A percentile compares a stretch with the other conserved stretches of the same genome.
Conservation (phyloP, 2,329 filamentous ascomycete genomes). For the Trichoderma breve region DNA sequence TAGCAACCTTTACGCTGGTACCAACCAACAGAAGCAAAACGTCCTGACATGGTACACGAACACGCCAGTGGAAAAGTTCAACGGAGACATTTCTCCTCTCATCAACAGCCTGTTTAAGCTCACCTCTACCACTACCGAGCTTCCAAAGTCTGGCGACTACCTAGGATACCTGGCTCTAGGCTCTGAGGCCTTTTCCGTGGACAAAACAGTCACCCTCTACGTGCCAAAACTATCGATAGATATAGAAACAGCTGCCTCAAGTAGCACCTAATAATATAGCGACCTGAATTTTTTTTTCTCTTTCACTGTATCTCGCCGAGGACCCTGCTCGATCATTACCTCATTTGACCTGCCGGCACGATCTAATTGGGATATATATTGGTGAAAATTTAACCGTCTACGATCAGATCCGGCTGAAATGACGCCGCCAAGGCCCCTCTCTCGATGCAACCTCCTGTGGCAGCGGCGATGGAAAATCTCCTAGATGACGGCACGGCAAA, state of each 20-base stretch:
- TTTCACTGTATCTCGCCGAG: neutral
- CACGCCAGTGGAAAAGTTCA: conserved; percentile 39
- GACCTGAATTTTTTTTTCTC: neutral
- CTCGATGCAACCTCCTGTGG: conserved; percentile 3
- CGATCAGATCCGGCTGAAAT: neutral
- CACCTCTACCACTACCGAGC: conserved; percentile 29
- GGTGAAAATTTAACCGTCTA: conserved; percentile 9
- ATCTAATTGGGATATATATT: neutral
- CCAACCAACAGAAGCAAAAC: conserved; percentile 41
- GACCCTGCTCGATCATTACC: neutral
- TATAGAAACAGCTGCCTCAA: conserved; percentile 25
- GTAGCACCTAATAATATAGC: conserved; percentile 13
- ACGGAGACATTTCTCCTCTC: conserved; percentile 47
- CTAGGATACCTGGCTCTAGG: conserved; percentile 53
- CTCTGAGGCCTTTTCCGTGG: conserved; percentile 47
- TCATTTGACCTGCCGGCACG: neutral
- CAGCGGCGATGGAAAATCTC: conserved; percentile 7
- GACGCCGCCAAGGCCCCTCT: neutral
- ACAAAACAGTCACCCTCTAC: conserved; percentile 47
- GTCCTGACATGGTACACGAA: conserved; percentile 51
- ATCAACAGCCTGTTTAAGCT: conserved; percentile 41
- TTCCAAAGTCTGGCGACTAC: conserved; percentile 38
- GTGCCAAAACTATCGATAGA: conserved; percentile 41
- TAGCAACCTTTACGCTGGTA: conserved; percentile 43
- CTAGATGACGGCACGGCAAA: neutral